Evolutionary conservation across 2,329 filamentous ascomycete genomes (phyloP).

Genomic region (Rhynchosporium graminicola): DNA sequence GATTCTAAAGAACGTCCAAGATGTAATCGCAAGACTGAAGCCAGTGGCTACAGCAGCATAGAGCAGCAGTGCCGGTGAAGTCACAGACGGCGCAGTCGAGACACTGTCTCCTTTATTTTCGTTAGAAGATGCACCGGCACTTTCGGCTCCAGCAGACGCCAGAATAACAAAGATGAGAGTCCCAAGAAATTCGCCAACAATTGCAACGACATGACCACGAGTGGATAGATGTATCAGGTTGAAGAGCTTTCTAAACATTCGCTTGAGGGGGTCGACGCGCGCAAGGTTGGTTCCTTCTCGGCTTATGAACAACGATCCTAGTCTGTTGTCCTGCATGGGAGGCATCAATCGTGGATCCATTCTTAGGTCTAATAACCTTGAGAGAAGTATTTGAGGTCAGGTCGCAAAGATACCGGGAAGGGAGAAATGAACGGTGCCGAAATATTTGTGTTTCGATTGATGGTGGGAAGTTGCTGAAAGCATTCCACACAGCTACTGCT

Average conservation of each 20-base stretch:
- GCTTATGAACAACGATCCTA: constrained; percentile 17
- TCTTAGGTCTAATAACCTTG: neutral
- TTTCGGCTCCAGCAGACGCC: constrained; percentile 37
- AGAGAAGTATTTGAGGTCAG: neutral
- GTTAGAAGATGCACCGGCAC: constrained; percentile 37
- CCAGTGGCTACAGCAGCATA: constrained; percentile 38
- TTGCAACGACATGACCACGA: constrained; percentile 49
- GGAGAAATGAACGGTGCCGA: neutral
- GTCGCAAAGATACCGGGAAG: neutral
- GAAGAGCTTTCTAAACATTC: constrained; percentile 27
- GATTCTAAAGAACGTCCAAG: constrained; percentile 53
- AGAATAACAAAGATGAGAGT: constrained; percentile 45
- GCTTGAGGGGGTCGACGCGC: constrained; percentile 29
- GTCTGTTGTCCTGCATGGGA: constrained; percentile 5
- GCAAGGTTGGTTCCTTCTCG: constrained; percentile 25
- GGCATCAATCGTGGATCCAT: constrained; percentile 3
- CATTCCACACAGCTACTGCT: too few species aligned
- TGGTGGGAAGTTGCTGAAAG: neutral
- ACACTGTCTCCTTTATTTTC: constrained; percentile 37
- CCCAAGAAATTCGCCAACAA: constrained; percentile 52
- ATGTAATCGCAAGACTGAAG: constrained; percentile 44
- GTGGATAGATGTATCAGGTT: constrained; percentile 23
- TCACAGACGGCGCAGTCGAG: constrained; percentile 21
- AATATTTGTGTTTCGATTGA: neutral
- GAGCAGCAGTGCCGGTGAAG: constrained; percentile 29